phyloP scores from a whole-genome alignment of 2,329 filamentous ascomycete genomes.

The Plenodomus tracheiphilus region DNA sequence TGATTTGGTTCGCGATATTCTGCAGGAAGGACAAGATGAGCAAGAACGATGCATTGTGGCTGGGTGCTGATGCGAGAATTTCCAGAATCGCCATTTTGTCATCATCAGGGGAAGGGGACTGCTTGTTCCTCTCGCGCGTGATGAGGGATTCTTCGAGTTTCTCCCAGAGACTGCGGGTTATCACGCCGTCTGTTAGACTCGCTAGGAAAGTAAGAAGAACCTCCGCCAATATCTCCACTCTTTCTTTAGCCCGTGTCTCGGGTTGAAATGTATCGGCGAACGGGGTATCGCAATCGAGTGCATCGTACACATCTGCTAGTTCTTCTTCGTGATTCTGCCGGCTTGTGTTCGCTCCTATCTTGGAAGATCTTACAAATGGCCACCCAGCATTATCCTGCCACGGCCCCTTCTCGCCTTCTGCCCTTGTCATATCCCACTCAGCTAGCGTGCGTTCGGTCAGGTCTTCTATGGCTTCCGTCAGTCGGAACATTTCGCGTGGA shows the following conservation, averaged over 20 bases:
- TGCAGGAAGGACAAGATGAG: conserved; percentile 79
- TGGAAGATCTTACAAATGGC: conserved; percentile 57
- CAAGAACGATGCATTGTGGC: conserved; percentile 87
- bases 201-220: conserved; percentile 74
- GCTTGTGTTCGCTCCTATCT: conserved; percentile 33
- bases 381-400: conserved; percentile 61
- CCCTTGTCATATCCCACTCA: conserved; percentile 64
- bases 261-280: conserved; percentile 62
- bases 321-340: conserved; percentile 48
- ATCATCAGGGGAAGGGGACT: conserved; percentile 54
- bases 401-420: conserved; percentile 47
- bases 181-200: conserved; percentile 76
- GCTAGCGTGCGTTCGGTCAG: conserved; percentile 61
- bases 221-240: conserved; percentile 74
- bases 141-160: conserved; percentile 32
- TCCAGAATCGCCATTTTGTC: conserved; percentile 70
- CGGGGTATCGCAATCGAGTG: conserved; percentile 71
- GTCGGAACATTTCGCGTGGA: conserved; percentile 83
- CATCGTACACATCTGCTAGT: conserved; percentile 58
- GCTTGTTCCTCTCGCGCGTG: conserved; percentile 48
- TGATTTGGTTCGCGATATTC: conserved; percentile 60
- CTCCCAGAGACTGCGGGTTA: conserved; percentile 70
- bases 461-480: conserved; percentile 78
- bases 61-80: conserved; percentile 66
- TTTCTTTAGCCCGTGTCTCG: conserved; percentile 65